Evolutionary conservation across 192 early-diverging fungal species (phyloP), one percentile per base, ranked within the genome.

Genomic region (Obelidium mucronatum): DNA sequence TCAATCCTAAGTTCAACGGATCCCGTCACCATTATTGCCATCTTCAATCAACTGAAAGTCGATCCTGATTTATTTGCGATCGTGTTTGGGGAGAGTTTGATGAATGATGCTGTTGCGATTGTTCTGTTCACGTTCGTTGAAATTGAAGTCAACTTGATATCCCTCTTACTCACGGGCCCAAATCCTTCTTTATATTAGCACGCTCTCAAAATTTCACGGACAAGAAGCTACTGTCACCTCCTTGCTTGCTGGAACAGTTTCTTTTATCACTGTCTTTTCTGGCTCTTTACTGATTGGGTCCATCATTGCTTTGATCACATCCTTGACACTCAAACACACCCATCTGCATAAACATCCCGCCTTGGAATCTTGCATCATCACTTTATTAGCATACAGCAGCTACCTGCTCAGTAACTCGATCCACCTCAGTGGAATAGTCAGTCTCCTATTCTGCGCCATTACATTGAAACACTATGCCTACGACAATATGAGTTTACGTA

Each of bases 31-130:
- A 93, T 99, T 33, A 84, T 99, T 67, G 92, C 97, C 3, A 94
- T 99, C 40, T 98, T 99, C 79, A 89, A 94, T 71, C 94, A 96
- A 74, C 85, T 96, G 65, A 89, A 91, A 68, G 97, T 99, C 42
- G 97, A 99, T 66, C 95, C 96, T 2, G 92, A 94, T 82, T 80
- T 99, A 53, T 98, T 95, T 80, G 93, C 97, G 3, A 93, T 99
- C 63, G 95, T 99, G 51, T 99, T 96, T 82, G 97, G 97, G 39
- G 97, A 99, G 78, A 93, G 90, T 33, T 86, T 98, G 40, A 85
- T 99, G 39, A 99, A 99, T 74, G 97, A 99, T 74, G 94, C 95
- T n/a, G 96, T 97, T 1, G 94, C 96, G 1, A 99, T 98, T 80
- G 97, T 98, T n/a, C 84, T 99, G 65, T 64, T 64, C 62, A 40